These are phyloP conservation scores for Paraurostyla sp. DNA, from an alignment of 73 alveolate genomes.

Conservation along the genomic window DNA sequence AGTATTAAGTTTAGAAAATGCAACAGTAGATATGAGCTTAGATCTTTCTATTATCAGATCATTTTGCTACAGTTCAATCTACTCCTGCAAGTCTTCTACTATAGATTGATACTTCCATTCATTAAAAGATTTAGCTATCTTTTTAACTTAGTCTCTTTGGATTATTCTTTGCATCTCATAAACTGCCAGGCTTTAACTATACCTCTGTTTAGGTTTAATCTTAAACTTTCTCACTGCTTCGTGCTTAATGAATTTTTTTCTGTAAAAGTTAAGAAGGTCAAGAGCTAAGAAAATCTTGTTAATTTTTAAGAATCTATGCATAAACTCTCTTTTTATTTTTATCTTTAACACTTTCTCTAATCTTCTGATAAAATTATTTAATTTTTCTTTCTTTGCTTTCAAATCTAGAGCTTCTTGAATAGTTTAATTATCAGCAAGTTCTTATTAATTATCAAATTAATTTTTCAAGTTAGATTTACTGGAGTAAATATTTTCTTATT, in stretches of 20 bases:
- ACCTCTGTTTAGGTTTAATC: neutral
- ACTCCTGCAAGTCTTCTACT: neutral
- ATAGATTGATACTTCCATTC: neutral
- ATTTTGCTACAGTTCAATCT: neutral
- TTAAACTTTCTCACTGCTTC: neutral
- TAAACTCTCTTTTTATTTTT: neutral
- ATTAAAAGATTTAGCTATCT: neutral
- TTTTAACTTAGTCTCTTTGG: neutral
- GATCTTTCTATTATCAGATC: constrained; percentile 25
- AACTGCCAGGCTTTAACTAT: neutral
- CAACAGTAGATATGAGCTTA: neutral
- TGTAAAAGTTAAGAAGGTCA: neutral
- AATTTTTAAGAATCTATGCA: neutral
- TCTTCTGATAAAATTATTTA: neutral
- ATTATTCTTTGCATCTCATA: neutral
- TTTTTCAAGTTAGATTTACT: too few relatives aligned
- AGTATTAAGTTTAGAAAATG: constrained; percentile 1
- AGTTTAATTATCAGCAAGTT: too few relatives aligned
- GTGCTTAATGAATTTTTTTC: neutral
- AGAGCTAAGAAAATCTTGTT: neutral
- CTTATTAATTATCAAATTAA: too few relatives aligned
- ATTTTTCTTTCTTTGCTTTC: neutral
- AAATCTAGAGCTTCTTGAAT: neutral
- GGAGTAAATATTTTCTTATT: too few relatives aligned
- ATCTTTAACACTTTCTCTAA: neutral